Conservation (phyloP, 2,329 filamentous ascomycete genomes). For the Davidsoniella neocaledoniae region DNA sequence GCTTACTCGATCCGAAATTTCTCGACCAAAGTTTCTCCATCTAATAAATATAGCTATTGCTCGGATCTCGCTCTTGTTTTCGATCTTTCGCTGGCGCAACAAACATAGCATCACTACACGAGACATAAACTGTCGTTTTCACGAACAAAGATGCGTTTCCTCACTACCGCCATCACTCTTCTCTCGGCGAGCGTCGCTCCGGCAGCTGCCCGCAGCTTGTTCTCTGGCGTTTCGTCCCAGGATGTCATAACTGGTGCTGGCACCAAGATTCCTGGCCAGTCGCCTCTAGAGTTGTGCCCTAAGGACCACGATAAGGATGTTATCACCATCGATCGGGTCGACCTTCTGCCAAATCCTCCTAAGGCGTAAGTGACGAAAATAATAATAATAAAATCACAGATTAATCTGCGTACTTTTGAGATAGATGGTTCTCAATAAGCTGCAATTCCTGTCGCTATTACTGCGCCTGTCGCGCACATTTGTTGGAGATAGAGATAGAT, state of each 20-base stretch:
- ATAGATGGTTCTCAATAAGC: not conserved
- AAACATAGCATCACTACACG: not conserved
- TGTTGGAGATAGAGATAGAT: not conserved
- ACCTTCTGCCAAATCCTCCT: conserved; percentile 75
- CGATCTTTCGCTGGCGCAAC: too few species aligned
- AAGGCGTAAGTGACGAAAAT: conserved; percentile 46
- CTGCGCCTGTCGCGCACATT: not conserved
- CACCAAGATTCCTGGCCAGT: conserved; percentile 58
- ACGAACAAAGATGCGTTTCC: conserved; percentile 4
- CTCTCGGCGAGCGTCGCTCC: conserved; percentile 30
- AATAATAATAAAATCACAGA: not conserved
- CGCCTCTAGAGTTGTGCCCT: conserved; percentile 65
- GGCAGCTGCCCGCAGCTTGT: conserved; percentile 28
- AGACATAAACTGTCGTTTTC: not conserved
- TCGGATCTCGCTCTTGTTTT: too few species aligned
- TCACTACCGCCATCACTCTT: conserved; percentile 27
- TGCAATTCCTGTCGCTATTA: too few species aligned
- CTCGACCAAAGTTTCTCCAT: too few species aligned
- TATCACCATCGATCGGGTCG: conserved; percentile 60
- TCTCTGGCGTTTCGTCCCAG: conserved; percentile 22
- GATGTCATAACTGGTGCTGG: too few species aligned
- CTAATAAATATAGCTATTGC: too few species aligned
- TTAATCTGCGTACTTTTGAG: conserved; percentile 14
- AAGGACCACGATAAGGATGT: conserved; percentile 46
- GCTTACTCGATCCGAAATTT: too few species aligned